Conservation (phyloP, 441 rosid species). For the Populus hybrid region DNA sequence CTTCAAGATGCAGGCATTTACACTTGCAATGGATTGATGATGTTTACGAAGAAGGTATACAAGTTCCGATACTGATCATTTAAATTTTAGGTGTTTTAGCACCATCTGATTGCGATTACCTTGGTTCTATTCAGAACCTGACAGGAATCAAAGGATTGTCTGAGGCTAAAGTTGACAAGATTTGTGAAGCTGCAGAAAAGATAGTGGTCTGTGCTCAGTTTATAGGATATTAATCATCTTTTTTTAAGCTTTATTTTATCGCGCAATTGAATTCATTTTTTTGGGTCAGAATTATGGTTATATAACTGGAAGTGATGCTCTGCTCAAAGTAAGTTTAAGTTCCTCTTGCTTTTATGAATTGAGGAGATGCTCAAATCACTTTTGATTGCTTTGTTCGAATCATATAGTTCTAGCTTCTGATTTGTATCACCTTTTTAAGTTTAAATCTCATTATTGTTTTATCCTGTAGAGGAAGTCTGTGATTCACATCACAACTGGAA, state of each 20-base stretch:
- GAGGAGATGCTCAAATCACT: background rate
- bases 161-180: constrained; percentile 93
- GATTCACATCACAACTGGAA: constrained; percentile 83
- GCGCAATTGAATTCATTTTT: background rate
- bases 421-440: background rate
- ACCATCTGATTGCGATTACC: background rate
- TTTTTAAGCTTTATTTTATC: background rate
- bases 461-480: constrained; percentile 59
- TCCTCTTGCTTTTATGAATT: background rate
- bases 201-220: constrained; percentile 59
- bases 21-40: constrained; percentile 96
- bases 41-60: constrained; percentile 84
- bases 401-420: background rate
- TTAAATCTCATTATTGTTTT: constrained; percentile 6
- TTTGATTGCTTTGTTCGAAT: background rate
- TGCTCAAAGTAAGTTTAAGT: constrained; percentile 60
- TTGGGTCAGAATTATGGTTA: constrained; percentile 62
- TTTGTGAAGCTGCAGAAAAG: constrained; percentile 97
- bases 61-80: constrained; percentile 2
- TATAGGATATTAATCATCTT: background rate
- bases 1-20: constrained; percentile 95
- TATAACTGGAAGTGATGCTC: constrained; percentile 84
- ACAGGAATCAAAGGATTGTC: constrained; percentile 97
- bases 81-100: background rate
- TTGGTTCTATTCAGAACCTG: constrained; percentile 46